Conservation (phyloP, 257 asterid genomes). For the Fraxinus anomala region DNA sequence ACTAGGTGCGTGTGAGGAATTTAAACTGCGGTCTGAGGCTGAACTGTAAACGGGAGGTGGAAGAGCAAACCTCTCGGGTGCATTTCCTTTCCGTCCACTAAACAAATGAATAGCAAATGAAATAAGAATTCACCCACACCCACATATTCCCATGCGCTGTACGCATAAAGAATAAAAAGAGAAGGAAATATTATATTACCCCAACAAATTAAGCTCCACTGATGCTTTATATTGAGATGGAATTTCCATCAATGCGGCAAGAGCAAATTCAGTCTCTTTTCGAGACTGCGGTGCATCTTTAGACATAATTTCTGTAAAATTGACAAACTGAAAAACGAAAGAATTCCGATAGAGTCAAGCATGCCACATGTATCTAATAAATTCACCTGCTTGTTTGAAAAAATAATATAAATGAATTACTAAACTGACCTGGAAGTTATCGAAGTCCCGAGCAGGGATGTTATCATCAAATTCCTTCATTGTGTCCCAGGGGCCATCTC, state of each 20-base stretch:
- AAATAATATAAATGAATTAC: constrained; percentile 6
- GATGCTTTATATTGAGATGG: constrained; percentile 96
- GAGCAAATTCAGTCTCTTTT: constrained; percentile 95
- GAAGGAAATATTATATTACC: constrained; percentile 46
- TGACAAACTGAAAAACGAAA: constrained; percentile 70
- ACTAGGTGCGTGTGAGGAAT: constrained; percentile 47
- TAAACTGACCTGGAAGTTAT: constrained; percentile 82
- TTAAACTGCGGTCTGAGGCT: constrained; percentile 38
- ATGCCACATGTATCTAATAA: neutral
- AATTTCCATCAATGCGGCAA: constrained; percentile 90
- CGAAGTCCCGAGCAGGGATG: constrained; percentile 91
- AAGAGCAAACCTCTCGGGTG: constrained; percentile 64
- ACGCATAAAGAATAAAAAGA: neutral
- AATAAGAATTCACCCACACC: neutral
- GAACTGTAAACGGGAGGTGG: constrained; percentile 76
- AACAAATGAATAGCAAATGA: neutral
- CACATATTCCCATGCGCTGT: neutral
- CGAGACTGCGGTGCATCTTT: constrained; percentile 66
- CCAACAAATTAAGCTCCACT: constrained; percentile 80
- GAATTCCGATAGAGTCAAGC: constrained; percentile 11
- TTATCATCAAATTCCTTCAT: constrained; percentile 97
- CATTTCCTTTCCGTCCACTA: constrained; percentile 57
- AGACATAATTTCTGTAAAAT: constrained; percentile 89
- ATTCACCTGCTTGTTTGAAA: neutral
- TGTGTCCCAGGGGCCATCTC: constrained; percentile 99